Percentiles rank a stretch among this genome's conserved stretches.
Conservation (phyloP, 2,329 filamentous ascomycete genomes). For the Penicillium italicum region DNA sequence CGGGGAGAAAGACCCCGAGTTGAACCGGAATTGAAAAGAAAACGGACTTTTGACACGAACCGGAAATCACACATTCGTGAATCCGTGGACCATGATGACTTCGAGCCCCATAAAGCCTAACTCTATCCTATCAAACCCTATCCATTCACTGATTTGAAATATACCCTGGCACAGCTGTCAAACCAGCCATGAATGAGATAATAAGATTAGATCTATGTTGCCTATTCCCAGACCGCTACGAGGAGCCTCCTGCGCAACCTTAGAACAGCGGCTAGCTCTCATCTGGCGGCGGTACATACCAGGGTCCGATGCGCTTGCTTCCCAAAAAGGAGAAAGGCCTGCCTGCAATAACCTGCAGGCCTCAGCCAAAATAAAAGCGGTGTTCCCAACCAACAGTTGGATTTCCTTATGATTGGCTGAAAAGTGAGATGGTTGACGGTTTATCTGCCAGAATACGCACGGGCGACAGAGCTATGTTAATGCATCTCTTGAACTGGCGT, state of each 20-base stretch:
- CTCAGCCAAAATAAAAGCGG: neutral
- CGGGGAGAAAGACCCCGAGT: neutral
- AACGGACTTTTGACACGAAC: too few species aligned
- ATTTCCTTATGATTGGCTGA: neutral
- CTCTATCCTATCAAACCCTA: neutral
- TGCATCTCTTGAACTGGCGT: neutral
- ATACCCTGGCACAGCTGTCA: neutral
- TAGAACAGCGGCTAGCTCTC: neutral
- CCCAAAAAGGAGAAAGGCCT: neutral
- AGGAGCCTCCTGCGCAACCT: neutral
- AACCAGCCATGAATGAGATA: neutral
- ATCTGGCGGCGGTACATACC: neutral
- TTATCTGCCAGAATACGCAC: neutral
- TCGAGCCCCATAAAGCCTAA: neutral
- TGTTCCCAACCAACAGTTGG: neutral
- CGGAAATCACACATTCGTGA: too few species aligned
- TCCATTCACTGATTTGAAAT: neutral
- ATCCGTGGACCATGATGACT: neutral
- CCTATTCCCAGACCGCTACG: slow-evolving; percentile 2
- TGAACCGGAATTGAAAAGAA: neutral
- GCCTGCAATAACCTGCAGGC: neutral
- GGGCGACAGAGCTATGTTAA: neutral
- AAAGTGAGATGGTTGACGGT: neutral
- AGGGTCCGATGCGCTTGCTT: neutral
- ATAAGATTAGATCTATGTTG: neutral